These are phyloP conservation scores for Filosporella fistucella DNA, from an alignment of 495 filamentous ascomycete species.

Conservation along the genomic window DNA sequence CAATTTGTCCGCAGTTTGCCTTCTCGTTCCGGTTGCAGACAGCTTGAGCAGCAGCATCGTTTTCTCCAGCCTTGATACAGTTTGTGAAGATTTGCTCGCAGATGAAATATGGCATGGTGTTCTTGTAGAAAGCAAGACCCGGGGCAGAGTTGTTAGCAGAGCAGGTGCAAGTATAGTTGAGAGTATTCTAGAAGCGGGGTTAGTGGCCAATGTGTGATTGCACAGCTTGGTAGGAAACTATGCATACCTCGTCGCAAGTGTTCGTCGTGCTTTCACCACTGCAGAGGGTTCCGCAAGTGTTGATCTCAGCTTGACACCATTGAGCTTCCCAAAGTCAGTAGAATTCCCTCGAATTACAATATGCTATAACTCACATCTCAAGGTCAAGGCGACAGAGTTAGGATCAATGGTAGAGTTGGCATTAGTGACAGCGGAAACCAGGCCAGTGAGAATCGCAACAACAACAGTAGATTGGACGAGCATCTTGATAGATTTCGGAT, in stretches of 20 bases:
- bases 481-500: conserved; percentile 22
- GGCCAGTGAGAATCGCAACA: conserved; percentile 28
- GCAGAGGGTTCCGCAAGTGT: conserved; percentile 32
- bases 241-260: conserved; percentile 28
- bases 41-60: conserved; percentile 30
- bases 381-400: conserved; percentile 15
- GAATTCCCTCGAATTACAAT: not conserved
- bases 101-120: conserved; percentile 35
- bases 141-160: conserved; percentile 25
- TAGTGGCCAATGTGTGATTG: conserved; percentile 13
- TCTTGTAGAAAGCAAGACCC: conserved; percentile 29
- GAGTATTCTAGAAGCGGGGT: conserved; percentile 12
- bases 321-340: conserved; percentile 21
- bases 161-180: conserved; percentile 33
- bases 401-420: conserved; percentile 31
- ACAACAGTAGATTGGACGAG: conserved; percentile 17
- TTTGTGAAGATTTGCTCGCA: conserved; percentile 29
- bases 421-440: conserved; percentile 29
- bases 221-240: not conserved
- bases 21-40: conserved; percentile 27
- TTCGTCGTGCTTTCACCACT: conserved; percentile 22
- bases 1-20: conserved; percentile 31
- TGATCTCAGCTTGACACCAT: conserved; percentile 31
- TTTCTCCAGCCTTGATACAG: conserved; percentile 27
- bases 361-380: conserved; percentile 19